A percentile compares a stretch with the other conserved stretches of the same genome.
Conservation (phyloP, 495 filamentous ascomycete species). For the Trichoderma orchidacearum region DNA sequence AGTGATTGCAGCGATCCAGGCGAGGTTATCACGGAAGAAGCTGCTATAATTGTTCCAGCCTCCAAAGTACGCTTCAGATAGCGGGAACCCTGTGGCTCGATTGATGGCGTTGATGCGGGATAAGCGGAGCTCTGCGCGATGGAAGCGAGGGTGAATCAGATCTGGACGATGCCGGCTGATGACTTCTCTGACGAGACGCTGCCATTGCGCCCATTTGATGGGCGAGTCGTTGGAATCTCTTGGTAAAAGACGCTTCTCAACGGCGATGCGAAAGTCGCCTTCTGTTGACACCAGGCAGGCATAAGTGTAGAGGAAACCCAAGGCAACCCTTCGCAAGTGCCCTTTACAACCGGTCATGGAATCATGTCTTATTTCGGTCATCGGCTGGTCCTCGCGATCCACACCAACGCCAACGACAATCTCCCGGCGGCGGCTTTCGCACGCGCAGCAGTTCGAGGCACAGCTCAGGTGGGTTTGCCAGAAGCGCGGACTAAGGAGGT, state of each 20-base stretch:
- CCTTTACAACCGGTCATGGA: not conserved
- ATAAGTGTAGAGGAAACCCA: slow-evolving; percentile 26
- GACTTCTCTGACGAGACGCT: slow-evolving; percentile 2
- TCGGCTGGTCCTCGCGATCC: not conserved
- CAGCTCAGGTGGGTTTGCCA: slow-evolving; percentile 13
- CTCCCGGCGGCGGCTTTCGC: not conserved
- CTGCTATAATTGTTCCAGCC: slow-evolving; percentile 17
- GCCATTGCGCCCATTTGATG: slow-evolving; percentile 10
- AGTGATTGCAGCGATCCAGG: slow-evolving; percentile 25
- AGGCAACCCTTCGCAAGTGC: slow-evolving; percentile 4
- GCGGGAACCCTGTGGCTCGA: slow-evolving; percentile 1
- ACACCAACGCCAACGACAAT: not conserved
- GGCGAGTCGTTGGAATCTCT: not conserved
- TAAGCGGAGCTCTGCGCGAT: slow-evolving; percentile 32
- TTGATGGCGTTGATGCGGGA: slow-evolving; percentile 23
- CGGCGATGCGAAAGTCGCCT: slow-evolving; percentile 24
- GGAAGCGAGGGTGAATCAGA: slow-evolving; percentile 24
- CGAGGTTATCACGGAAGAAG: slow-evolving; percentile 33
- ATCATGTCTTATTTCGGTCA: not conserved
- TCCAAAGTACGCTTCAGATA: slow-evolving; percentile 10
- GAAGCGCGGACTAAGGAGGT: slow-evolving; percentile 16
- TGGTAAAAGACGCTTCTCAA: slow-evolving; percentile 19
- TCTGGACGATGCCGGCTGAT: slow-evolving; percentile 13
- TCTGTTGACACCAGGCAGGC: slow-evolving; percentile 18
- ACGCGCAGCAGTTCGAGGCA: not conserved